phyloP scores from a whole-genome alignment of 495 filamentous ascomycete genomes.

The Trichoderma asperelloides region DNA sequence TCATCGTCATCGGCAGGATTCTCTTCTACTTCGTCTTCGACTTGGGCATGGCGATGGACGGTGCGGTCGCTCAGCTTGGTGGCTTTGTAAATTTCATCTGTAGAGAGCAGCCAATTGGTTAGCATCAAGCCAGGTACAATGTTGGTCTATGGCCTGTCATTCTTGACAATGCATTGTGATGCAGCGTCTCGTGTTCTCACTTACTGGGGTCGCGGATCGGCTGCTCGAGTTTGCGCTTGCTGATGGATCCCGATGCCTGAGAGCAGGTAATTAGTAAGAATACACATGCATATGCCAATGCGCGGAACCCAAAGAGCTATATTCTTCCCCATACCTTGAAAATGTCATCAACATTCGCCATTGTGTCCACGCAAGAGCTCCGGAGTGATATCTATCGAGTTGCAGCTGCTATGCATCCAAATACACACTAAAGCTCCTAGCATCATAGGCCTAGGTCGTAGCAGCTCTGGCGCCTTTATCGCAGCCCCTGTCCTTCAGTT shows the following conservation, averaged over 20 bases:
- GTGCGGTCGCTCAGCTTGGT: conserved; percentile 57
- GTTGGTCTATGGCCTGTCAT: background rate
- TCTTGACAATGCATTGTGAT: background rate
- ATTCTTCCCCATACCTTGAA: conserved; percentile 56
- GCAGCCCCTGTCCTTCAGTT: conserved; percentile 5
- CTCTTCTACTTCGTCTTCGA: conserved; percentile 48
- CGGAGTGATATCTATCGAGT: background rate
- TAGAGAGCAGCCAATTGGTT: background rate
- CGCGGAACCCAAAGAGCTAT: background rate
- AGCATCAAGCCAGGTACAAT: background rate
- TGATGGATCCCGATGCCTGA: conserved; percentile 44
- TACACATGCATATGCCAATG: background rate
- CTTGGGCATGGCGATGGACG: conserved; percentile 26
- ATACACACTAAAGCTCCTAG: background rate
- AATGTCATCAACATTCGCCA: conserved; percentile 73
- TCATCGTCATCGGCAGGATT: conserved; percentile 44
- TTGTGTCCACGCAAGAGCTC: conserved; percentile 19
- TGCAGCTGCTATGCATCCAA: background rate
- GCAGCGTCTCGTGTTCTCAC: conserved; percentile 15
- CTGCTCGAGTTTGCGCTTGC: conserved; percentile 68
- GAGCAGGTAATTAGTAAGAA: conserved; percentile 16
- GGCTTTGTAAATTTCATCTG: conserved; percentile 81
- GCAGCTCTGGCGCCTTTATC: conserved; percentile 2
- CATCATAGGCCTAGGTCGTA: background rate
- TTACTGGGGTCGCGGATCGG: conserved; percentile 60